Conservation (phyloP, 257 asterid genomes). For the Penstemon davidsonii region DNA sequence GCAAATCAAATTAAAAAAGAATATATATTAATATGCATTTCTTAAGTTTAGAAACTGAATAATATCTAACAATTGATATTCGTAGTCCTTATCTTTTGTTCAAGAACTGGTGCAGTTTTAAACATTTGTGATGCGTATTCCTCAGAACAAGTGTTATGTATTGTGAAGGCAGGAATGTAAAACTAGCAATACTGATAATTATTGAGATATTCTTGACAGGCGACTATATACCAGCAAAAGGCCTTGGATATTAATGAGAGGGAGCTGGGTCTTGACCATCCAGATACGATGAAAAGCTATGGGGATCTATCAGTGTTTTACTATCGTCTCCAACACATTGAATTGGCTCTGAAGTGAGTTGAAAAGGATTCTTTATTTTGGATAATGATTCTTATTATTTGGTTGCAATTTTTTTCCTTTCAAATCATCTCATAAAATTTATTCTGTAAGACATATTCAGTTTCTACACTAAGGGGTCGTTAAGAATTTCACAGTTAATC, state of each 20-base stretch:
- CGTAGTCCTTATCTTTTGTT: conserved; percentile 2
- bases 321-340: conserved; percentile 97
- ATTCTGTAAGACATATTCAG: conserved; percentile 1
- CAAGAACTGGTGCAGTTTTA: conserved; percentile 18
- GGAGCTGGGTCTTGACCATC: conserved; percentile 99
- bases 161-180: conserved; percentile 6
- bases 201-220: conserved; percentile 48
- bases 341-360: conserved; percentile 93
- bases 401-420: conserved; percentile 16
- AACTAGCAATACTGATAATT: conserved; percentile 19
- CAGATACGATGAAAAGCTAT: conserved; percentile 99
- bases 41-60: too few species aligned
- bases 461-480: conserved; percentile 7
- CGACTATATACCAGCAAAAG: conserved; percentile 95
- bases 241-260: conserved; percentile 97
- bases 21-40: too few species aligned
- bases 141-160: neutral
- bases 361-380: conserved; percentile 28
- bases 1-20: too few species aligned
- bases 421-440: neutral
- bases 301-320: conserved; percentile 98
- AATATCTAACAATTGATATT: neutral
- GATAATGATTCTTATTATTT: conserved; percentile 13
- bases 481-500: neutral
- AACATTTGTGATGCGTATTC: conserved; percentile 12